phyloP scores from a whole-genome alignment of 2,329 filamentous ascomycete genomes.

The Metarhizium sp. region DNA sequence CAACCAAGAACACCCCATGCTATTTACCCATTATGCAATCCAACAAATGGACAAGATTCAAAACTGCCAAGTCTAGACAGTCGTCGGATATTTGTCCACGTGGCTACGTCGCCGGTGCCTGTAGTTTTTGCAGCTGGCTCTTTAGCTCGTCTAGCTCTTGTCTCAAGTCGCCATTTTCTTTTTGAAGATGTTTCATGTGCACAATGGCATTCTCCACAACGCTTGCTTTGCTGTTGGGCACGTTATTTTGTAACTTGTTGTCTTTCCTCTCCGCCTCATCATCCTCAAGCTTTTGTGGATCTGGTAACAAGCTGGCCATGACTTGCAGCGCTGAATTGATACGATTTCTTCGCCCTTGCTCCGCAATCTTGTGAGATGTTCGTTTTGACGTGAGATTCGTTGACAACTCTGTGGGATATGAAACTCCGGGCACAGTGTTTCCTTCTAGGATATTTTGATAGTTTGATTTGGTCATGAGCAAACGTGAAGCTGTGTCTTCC shows the following conservation, averaged over 20 bases:
- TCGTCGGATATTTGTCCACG: background rate
- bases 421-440: slow-evolving; percentile 79
- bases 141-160: slow-evolving; percentile 39
- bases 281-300: slow-evolving; percentile 29
- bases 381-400: slow-evolving; percentile 93
- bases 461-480: slow-evolving; percentile 90
- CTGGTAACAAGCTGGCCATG: slow-evolving; percentile 80
- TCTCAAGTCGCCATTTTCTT: slow-evolving; percentile 61
- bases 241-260: slow-evolving; percentile 32
- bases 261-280: slow-evolving; percentile 40
- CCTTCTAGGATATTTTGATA: slow-evolving; percentile 97
- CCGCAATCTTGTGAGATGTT: slow-evolving; percentile 95
- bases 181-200: slow-evolving; percentile 80
- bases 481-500: slow-evolving; percentile 55
- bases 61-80: background rate
- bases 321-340: slow-evolving; percentile 92
- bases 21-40: background rate
- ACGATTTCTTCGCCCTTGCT: slow-evolving; percentile 88
- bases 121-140: slow-evolving; percentile 18
- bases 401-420: slow-evolving; percentile 82
- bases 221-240: slow-evolving; percentile 83
- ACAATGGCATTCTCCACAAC: slow-evolving; percentile 97
- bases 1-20: background rate
- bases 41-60: background rate
- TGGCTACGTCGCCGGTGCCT: background rate